Evolutionary conservation across 139 green algal species (phyloP), one percentile per base, ranked within the genome.

Genomic region (Trebouxia sp.): DNA sequence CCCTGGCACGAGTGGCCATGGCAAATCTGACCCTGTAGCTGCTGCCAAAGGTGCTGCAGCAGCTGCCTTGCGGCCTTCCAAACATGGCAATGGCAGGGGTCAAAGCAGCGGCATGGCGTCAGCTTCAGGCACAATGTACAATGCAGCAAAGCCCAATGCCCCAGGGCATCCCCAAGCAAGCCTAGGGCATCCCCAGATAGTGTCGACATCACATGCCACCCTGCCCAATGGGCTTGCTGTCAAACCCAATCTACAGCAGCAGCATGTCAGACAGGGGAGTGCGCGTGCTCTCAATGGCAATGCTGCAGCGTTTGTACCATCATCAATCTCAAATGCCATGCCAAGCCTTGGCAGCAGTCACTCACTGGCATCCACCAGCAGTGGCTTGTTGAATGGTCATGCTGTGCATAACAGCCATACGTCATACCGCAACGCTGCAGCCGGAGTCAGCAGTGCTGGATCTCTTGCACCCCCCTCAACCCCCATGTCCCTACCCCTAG

Each of bases 351-450:
- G 53, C 62, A 42, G 62, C 62, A 77, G 48, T 45, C 41, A 56
- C 7, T 35, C 80, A 15, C 79, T 83, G 0, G 85, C 82, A 12
- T 88, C 89, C 47, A 80, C 62, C 35, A 47, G 62, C 82, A 50
- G 32, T 48, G 32, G 42, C 45, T 39, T 20, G 43, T 47, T 55
- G 30, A 65, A 80, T 22, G 39, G 75, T 22, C 75, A 43, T 22
- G 22, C 48, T 37, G 24, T 9, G 4, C 28, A 56, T 32, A 20
- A 14, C 48, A 80, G 35, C 32, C 35, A 66, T 11, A 72, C 62
- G 5, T 69, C 50, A 66, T 66, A 80, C 28, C 75, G 50, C 75
- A 65, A 56, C 43, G 30, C 32, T 66, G 39, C 69, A 35, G 69
- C 69, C 55, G 69, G 69, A 37, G 41, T 53, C 7, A 56, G 41